Conservation (phyloP, 306 rosid genomes). For the Vigna trinervia region DNA sequence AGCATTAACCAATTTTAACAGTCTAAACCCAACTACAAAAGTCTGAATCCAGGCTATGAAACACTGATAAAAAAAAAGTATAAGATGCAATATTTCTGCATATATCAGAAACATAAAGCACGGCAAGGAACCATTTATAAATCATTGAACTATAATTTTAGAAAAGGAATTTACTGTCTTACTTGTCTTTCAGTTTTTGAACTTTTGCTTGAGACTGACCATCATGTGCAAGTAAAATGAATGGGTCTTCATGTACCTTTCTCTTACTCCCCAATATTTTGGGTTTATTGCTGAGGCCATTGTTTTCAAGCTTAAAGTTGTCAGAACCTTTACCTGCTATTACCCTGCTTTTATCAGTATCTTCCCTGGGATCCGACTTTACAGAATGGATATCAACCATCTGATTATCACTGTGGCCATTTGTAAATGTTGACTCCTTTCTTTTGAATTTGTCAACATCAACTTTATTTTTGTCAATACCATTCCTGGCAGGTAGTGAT, state of each 20-base stretch:
- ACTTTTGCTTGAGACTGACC: constrained; percentile 65
- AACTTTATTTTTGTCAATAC: constrained; percentile 51
- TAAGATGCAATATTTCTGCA: constrained; percentile 13
- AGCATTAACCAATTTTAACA: constrained; percentile 20
- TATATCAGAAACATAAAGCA: constrained; percentile 32
- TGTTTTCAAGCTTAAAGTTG: constrained; percentile 54
- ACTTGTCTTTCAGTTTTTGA: constrained; percentile 75
- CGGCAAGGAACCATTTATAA: constrained; percentile 14
- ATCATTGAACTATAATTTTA: constrained; percentile 34
- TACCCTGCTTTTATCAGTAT: constrained; percentile 48
- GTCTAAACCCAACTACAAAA: constrained; percentile 19
- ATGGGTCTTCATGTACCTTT: constrained; percentile 49
- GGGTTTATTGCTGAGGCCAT: constrained; percentile 44
- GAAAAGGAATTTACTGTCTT: constrained; percentile 42
- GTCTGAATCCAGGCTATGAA: constrained; percentile 2
- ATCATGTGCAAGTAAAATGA: constrained; percentile 73
- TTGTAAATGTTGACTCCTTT: constrained; percentile 46
- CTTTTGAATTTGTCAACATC: constrained; percentile 42
- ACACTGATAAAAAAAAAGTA: neutral
- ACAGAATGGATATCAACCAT: constrained; percentile 44
- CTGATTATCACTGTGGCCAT: constrained; percentile 50
- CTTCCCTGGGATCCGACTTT: constrained; percentile 51
- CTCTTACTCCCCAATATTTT: constrained; percentile 64
- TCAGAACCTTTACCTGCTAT: constrained; percentile 45
- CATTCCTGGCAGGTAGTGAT: constrained; percentile 49